A percentile compares a stretch with the other conserved stretches of the same genome.
These are phyloP conservation scores for Thalassia testudinum DNA, from an alignment of 116 monocot species.

Conservation along the genomic window DNA sequence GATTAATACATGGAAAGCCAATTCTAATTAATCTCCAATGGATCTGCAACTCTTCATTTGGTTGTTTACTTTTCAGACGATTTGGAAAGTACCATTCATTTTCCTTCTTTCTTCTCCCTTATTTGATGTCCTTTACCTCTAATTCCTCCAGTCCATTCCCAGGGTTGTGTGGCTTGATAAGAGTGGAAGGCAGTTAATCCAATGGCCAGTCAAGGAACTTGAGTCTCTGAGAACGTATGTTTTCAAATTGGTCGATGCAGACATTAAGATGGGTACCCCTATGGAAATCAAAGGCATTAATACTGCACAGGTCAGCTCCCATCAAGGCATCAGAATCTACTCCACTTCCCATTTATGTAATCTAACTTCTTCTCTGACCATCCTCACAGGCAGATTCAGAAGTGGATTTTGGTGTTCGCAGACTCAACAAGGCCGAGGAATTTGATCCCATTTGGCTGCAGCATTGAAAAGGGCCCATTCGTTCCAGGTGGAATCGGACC, in stretches of 20 bases:
- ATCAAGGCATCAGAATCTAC: not conserved
- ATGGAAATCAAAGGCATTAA: slow-evolving; percentile 25
- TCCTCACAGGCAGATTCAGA: slow-evolving; percentile 46
- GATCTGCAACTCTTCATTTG: no score
- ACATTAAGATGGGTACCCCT: slow-evolving; percentile 11
- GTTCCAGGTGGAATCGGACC: slow-evolving; percentile 31
- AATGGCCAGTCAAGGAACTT: slow-evolving; percentile 67
- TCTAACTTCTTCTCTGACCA: not conserved
- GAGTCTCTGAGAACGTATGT: slow-evolving; percentile 26
- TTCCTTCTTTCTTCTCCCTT: no score
- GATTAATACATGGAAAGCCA: no score
- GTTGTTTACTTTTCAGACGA: no score
- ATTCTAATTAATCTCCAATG: no score
- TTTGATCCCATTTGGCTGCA: slow-evolving; percentile 15
- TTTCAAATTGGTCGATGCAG: slow-evolving; percentile 3
- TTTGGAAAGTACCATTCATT: no score
- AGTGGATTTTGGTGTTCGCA: slow-evolving; percentile 25
- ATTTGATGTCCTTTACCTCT: no score
- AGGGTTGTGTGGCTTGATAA: slow-evolving; percentile 36
- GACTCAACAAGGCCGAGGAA: slow-evolving; percentile 25
- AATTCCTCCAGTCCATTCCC: slow-evolving; percentile 49
- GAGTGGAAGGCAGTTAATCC: slow-evolving; percentile 34
- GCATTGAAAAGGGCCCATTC: slow-evolving; percentile 10
- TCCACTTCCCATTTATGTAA: not conserved
- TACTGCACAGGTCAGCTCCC: slow-evolving; percentile 13